Percentiles rank a stretch among this genome's conserved stretches.
These are phyloP conservation scores for Berkeleyomyces rouxiae DNA, from an alignment of 2,329 filamentous ascomycete species.

Conservation along the genomic window DNA sequence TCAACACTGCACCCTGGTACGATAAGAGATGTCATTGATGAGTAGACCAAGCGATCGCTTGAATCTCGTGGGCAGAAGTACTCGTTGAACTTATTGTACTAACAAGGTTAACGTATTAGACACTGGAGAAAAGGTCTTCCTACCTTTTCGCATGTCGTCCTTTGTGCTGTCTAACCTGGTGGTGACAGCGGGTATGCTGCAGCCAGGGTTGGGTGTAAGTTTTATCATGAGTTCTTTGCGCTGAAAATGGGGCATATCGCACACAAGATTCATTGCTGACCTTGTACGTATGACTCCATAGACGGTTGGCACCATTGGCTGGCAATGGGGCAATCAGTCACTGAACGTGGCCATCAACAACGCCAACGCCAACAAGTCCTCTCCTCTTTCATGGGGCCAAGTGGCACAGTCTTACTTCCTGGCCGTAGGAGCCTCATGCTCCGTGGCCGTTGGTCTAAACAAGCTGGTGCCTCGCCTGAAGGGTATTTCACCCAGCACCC, in stretches of 20 bases:
- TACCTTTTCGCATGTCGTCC: slow-evolving; percentile 94
- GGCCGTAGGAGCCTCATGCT: slow-evolving; percentile 83
- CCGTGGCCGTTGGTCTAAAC: slow-evolving; percentile 84
- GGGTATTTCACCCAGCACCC: slow-evolving; percentile 55
- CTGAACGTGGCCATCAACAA: slow-evolving; percentile 97
- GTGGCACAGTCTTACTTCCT: slow-evolving; percentile 81
- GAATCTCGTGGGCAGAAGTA: neutral
- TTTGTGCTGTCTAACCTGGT: slow-evolving; percentile 88
- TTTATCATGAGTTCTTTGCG: neutral
- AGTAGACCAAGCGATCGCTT: neutral
- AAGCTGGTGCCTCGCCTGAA: slow-evolving; percentile 73
- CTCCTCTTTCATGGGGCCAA: slow-evolving; percentile 62
- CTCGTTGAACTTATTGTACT: neutral
- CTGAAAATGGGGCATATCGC: neutral
- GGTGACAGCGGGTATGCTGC: slow-evolving; percentile 93
- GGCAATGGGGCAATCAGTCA: slow-evolving; percentile 94
- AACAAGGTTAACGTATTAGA: slow-evolving; percentile 35
- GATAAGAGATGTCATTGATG: slow-evolving; percentile 15
- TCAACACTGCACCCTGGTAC: slow-evolving; percentile 88
- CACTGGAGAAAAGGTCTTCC: slow-evolving; percentile 76
- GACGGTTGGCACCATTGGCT: slow-evolving; percentile 72
- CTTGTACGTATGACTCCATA: slow-evolving; percentile 19
- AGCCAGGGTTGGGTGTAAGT: slow-evolving; percentile 59
- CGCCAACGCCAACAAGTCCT: slow-evolving; percentile 95
- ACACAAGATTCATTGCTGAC: slow-evolving; percentile 9